These are phyloP conservation scores for Hylodesmum podocarpum DNA, from an alignment of 306 rosid genomes.

Conservation along the genomic window DNA sequence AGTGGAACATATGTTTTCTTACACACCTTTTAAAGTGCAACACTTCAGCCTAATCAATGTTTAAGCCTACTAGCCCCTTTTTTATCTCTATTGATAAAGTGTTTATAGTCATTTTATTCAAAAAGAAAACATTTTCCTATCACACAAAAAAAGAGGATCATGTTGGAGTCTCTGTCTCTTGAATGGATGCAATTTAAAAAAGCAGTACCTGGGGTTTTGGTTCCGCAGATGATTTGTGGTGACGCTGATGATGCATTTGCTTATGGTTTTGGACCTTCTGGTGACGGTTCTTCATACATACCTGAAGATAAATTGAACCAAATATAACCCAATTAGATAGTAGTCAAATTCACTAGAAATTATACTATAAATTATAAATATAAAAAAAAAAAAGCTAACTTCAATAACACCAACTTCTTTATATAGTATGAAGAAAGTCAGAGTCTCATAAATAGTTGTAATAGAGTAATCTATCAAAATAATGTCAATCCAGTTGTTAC, in stretches of 20 bases:
- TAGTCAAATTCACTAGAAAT: background rate
- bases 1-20: background rate
- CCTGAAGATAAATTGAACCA: slow-evolving; percentile 27
- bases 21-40: slow-evolving; percentile 15
- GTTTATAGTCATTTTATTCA: no score
- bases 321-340: background rate
- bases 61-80: slow-evolving; percentile 4
- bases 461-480: background rate
- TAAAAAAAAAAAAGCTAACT: background rate
- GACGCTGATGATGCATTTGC: background rate
- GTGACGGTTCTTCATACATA: background rate
- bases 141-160: background rate
- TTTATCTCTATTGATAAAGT: no score
- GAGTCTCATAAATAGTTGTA: no score
- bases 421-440: background rate
- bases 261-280: slow-evolving; percentile 16
- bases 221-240: slow-evolving; percentile 22
- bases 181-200: background rate
- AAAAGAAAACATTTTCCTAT: background rate
- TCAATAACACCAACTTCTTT: background rate
- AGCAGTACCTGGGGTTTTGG: slow-evolving; percentile 25
- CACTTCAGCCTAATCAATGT: background rate
- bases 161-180: background rate
- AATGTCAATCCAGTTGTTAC: background rate
- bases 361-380: background rate